Evolutionary conservation across 768 basidiomycete species (phyloP), one percentile per base, ranked within the genome.

Genomic region (Tricholoma saponaceum): DNA sequence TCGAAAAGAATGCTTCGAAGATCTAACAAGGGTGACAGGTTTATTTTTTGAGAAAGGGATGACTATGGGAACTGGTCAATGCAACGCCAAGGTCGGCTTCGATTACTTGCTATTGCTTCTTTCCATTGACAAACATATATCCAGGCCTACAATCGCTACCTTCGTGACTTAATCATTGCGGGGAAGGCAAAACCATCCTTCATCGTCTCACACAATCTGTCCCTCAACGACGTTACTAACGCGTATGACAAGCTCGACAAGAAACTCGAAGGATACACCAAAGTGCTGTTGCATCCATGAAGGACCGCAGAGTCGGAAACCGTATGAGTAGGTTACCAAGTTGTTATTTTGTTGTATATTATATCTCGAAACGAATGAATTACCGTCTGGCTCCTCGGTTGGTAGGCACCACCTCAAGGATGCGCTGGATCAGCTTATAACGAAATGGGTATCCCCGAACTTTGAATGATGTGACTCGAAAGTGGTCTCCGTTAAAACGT

Each of bases 41-140:
- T 78, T 79, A 63, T 63, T 82, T 8, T 83, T 83, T 64, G 81
- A 83, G 70, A 83, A 83, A 60, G 82, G 81, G 0, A 66, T 83
- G n/a, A 72, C 72, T 3, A 52, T 83, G 25, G 82, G 79, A 6
- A 82, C 81, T 8, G 81, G 82, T 0, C 80, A 82, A 68, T 82
- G 80, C 66, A 83, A 83, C 57, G 80, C 80, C 60, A 81, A 82
- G 75, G 79, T 79, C 25, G 25, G 46, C 46, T 47, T 47, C 13
- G 13, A 7, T 16, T 26, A 5, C 25, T 26, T 5, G 26, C 26
- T 26, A 25, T 14, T 26, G 6, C 16, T 3, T 3, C 1, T 16
- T 25, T 25, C 9, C 20, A n/a, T 9, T 47, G 46, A 47, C 14
- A 4, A 26, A 26, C 14, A 14, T 14, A 14, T 14, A 12, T 52